Evolutionary conservation across 768 basidiomycete genomes (phyloP).

Genomic region (Tylopilus sp.): DNA sequence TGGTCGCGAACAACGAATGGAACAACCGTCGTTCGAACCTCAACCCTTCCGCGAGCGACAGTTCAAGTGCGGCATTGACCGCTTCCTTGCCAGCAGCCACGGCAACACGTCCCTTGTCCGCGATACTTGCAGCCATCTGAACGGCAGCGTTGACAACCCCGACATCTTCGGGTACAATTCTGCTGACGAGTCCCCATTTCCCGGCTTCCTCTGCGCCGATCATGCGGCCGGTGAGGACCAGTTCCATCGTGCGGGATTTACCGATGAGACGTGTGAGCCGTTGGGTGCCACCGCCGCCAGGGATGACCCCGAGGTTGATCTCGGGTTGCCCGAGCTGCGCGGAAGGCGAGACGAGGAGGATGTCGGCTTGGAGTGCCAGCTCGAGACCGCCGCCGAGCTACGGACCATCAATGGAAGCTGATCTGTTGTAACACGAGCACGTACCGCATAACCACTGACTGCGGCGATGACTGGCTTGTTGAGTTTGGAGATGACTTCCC

Average conservation of each 20-base stretch:
- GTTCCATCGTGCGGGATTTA: slow-evolving; percentile 93
- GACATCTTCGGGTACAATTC: slow-evolving; percentile 73
- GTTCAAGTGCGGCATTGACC: slow-evolving; percentile 89
- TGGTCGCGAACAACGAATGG: slow-evolving; percentile 89
- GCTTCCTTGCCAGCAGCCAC: slow-evolving; percentile 91
- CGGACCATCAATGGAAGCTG: not conserved
- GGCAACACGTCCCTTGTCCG: slow-evolving; percentile 77
- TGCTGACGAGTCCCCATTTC: slow-evolving; percentile 82
- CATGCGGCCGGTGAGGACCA: slow-evolving; percentile 83
- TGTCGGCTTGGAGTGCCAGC: slow-evolving; percentile 94
- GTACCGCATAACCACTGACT: slow-evolving; percentile 88
- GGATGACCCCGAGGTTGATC: slow-evolving; percentile 92
- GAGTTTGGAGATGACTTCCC: slow-evolving; percentile 68
- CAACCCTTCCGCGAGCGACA: slow-evolving; percentile 78
- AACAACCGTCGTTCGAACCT: slow-evolving; percentile 86
- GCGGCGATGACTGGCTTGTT: slow-evolving; percentile 96
- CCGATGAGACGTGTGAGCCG: slow-evolving; percentile 83
- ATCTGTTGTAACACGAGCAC: slow-evolving; percentile 27
- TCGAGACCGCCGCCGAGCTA: slow-evolving; percentile 98
- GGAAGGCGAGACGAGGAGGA: slow-evolving; percentile 85
- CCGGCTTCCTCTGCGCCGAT: slow-evolving; percentile 81
- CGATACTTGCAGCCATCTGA: slow-evolving; percentile 71
- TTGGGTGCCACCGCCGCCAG: slow-evolving; percentile 93
- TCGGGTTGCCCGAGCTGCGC: slow-evolving; percentile 96
- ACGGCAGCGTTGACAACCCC: slow-evolving; percentile 88